These are phyloP conservation scores for Jatropha multifida DNA, from an alignment of 441 rosid species.

Conservation along the genomic window DNA sequence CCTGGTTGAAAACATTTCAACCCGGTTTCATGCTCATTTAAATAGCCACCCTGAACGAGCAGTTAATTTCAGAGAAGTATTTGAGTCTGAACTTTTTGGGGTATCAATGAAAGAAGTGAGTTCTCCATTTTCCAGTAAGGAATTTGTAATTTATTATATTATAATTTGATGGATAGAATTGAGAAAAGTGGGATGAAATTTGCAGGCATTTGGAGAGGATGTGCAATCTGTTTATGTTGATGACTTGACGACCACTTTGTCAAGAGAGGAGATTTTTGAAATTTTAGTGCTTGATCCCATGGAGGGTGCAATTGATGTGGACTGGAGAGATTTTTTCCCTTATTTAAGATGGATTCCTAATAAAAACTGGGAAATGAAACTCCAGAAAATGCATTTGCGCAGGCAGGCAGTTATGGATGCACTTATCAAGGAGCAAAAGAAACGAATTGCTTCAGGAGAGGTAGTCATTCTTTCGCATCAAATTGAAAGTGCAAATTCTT, in stretches of 20 bases:
- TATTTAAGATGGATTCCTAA: slow-evolving; percentile 82
- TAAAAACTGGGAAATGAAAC: slow-evolving; percentile 45
- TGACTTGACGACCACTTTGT: slow-evolving; percentile 55
- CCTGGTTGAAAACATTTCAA: slow-evolving; percentile 49
- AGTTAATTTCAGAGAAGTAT: slow-evolving; percentile 69
- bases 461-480: slow-evolving; percentile 24
- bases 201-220: slow-evolving; percentile 69
- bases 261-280: slow-evolving; percentile 51
- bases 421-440: slow-evolving; percentile 47
- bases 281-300: slow-evolving; percentile 64
- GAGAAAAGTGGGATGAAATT: neutral
- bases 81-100: slow-evolving; percentile 70
- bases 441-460: slow-evolving; percentile 51
- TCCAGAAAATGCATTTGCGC: slow-evolving; percentile 40
- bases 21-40: slow-evolving; percentile 43
- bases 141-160: neutral
- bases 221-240: slow-evolving; percentile 56
- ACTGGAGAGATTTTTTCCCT: slow-evolving; percentile 97
- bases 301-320: slow-evolving; percentile 83
- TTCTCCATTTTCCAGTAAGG: neutral
- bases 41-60: slow-evolving; percentile 38
- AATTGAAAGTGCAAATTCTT: neutral
- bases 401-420: slow-evolving; percentile 67
- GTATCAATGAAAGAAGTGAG: slow-evolving; percentile 68
- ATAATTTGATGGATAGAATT: neutral